Conservation (phyloP, 2,329 filamentous ascomycete genomes). For the Fusarium tupiense region DNA sequence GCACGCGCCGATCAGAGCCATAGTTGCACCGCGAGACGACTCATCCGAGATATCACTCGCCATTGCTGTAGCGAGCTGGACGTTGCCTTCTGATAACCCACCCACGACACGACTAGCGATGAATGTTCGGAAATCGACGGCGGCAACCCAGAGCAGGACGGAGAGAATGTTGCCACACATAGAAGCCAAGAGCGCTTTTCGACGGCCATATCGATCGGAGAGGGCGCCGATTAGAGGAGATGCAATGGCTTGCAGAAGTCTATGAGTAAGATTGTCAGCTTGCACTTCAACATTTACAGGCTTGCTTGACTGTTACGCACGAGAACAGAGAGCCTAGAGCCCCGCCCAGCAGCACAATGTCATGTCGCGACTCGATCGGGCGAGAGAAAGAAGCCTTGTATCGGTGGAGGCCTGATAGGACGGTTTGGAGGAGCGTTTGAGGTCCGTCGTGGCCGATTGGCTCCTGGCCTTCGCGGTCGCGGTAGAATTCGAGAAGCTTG, state of each 20-base stretch:
- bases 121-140: constrained; percentile 95
- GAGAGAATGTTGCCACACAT: constrained; percentile 95
- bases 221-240: constrained; percentile 90
- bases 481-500: constrained; percentile 95
- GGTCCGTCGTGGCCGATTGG: constrained; percentile 55
- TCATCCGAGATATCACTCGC: constrained; percentile 95
- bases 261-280: constrained; percentile 47
- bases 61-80: constrained; percentile 95
- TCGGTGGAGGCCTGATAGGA: constrained; percentile 85
- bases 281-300: not conserved
- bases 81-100: constrained; percentile 94
- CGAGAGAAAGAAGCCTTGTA: constrained; percentile 95
- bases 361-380: constrained; percentile 95
- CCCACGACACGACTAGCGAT: constrained; percentile 92
- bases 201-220: constrained; percentile 87
- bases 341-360: constrained; percentile 94
- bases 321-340: constrained; percentile 93
- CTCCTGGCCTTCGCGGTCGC: constrained; percentile 77
- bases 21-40: constrained; percentile 83
- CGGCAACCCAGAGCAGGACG: constrained; percentile 92
- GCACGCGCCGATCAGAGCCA: constrained; percentile 95
- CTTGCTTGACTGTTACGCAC: constrained; percentile 47
- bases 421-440: constrained; percentile 77
- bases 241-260: constrained; percentile 88
- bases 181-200: constrained; percentile 86